Conservation (phyloP, 495 filamentous ascomycete genomes). For the Aspergillus wentii region DNA sequence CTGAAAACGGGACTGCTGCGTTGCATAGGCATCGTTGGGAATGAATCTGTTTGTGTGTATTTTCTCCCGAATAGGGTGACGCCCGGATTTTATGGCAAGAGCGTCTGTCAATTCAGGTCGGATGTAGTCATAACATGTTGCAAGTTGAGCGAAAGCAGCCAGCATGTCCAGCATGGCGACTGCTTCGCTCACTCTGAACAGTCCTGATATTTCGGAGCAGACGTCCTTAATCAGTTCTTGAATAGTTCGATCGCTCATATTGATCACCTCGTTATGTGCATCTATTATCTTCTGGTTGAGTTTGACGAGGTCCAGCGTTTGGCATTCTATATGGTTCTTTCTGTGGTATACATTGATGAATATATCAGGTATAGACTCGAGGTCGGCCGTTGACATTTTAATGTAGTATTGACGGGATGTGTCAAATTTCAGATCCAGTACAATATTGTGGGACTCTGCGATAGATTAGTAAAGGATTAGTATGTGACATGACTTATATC, state of each 20-base stretch:
- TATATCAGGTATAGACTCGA: conserved; percentile 61
- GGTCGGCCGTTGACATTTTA: conserved; percentile 57
- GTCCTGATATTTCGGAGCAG: conserved; percentile 56
- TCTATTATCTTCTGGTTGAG: conserved; percentile 70
- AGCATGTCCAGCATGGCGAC: conserved; percentile 93
- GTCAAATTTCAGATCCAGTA: conserved; percentile 69
- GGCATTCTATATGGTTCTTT: conserved; percentile 73
- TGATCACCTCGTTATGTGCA: conserved; percentile 73
- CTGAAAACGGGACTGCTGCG: conserved; percentile 72
- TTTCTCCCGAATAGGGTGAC: conserved; percentile 81
- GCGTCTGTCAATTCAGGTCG: conserved; percentile 71
- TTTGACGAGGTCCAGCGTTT: conserved; percentile 79
- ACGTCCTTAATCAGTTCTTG: conserved; percentile 64
- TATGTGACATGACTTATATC: conserved; percentile 7
- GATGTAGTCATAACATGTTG: conserved; percentile 73
- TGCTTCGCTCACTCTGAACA: conserved; percentile 78
- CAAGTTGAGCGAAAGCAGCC: conserved; percentile 73
- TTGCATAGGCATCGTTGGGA: conserved; percentile 86
- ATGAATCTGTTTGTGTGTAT: conserved; percentile 64
- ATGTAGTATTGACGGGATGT: conserved; percentile 75
- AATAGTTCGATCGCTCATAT: conserved; percentile 65
- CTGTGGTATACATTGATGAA: conserved; percentile 74
- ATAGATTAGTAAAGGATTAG: conserved; percentile 15
- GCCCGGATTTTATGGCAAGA: conserved; percentile 71
- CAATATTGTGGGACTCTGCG: conserved; percentile 54